A percentile compares a stretch with the other conserved stretches of the same genome.
Evolutionary conservation across 495 filamentous ascomycete species (phyloP).

Genomic region (Beverwykella pulmonaria): DNA sequence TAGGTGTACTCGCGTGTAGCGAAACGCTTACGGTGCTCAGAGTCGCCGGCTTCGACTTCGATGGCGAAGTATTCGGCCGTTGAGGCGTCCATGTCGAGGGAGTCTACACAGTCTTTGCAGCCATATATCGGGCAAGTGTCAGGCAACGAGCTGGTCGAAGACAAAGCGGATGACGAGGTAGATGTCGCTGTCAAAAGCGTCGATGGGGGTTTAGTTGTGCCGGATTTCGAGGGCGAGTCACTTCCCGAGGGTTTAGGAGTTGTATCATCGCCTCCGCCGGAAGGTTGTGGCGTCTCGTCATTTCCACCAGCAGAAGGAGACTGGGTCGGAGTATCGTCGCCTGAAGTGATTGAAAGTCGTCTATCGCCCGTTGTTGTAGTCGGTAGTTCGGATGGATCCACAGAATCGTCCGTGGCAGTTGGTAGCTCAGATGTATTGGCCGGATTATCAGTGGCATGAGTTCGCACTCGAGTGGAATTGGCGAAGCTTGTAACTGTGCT

Average conservation of each 20-base stretch:
- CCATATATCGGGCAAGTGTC: slow-evolving; percentile 14
- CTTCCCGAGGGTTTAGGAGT: background rate
- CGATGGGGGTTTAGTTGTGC: background rate
- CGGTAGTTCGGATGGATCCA: background rate
- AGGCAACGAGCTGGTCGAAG: background rate
- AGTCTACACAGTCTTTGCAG: slow-evolving; percentile 14
- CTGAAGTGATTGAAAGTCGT: background rate
- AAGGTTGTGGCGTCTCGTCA: background rate
- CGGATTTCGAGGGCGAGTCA: background rate
- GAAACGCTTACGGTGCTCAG: background rate
- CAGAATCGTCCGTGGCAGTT: background rate
- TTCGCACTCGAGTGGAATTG: background rate
- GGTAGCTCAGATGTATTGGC: background rate
- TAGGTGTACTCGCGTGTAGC: slow-evolving; percentile 12
- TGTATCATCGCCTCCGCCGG: background rate
- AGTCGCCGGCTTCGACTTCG: background rate
- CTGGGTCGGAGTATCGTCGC: background rate
- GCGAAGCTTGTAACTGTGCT: background rate
- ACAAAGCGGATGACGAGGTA: background rate
- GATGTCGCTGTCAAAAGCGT: background rate
- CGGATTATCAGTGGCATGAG: background rate
- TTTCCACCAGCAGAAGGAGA: background rate
- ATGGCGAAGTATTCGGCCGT: slow-evolving; percentile 17
- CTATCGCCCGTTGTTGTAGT: background rate
- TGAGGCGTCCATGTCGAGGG: slow-evolving; percentile 2